Evolutionary conservation across 352 stramenopile genomes (phyloP).

Genomic region (Pythium utonaiense): DNA sequence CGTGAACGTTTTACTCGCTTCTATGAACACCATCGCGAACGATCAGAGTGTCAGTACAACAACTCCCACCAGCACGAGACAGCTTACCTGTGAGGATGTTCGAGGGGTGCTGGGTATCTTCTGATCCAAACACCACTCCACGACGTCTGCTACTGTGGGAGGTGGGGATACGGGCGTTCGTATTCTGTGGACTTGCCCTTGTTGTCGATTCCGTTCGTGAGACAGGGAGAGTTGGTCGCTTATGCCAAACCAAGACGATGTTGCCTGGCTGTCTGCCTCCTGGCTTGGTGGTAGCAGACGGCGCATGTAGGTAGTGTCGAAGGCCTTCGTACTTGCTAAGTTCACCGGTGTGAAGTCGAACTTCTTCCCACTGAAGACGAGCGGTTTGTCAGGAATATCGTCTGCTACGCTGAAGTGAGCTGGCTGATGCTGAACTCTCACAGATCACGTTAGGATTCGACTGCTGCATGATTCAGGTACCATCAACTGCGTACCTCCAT

Average conservation of each 20-base stretch:
- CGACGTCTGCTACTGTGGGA: slow-evolving; percentile 3
- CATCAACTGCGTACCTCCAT: slow-evolving; percentile 25
- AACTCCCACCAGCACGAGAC: neutral
- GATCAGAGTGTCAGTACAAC: neutral
- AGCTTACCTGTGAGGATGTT: slow-evolving; percentile 5
- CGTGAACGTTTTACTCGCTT: slow-evolving; percentile 3
- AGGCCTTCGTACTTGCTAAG: slow-evolving; percentile 32
- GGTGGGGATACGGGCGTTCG: slow-evolving; percentile 12
- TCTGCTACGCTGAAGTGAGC: slow-evolving; percentile 50
- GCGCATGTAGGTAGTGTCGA: slow-evolving; percentile 37
- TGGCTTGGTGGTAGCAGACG: neutral
- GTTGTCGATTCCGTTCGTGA: neutral
- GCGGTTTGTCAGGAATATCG: slow-evolving; percentile 68
- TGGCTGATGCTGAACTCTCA: slow-evolving; percentile 35
- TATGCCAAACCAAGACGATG: neutral
- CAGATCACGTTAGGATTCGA: neutral
- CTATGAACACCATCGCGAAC: neutral
- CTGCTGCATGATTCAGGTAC: neutral
- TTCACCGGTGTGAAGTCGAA: slow-evolving; percentile 50
- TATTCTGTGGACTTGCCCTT: slow-evolving; percentile 3
- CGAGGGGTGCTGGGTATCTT: neutral
- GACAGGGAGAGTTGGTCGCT: neutral
- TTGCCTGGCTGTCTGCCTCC: neutral
- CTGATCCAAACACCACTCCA: neutral
- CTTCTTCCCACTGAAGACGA: slow-evolving; percentile 74